phyloP scores from a whole-genome alignment of 2,329 filamentous ascomycete genomes.

The Xylariaceae sp. region DNA sequence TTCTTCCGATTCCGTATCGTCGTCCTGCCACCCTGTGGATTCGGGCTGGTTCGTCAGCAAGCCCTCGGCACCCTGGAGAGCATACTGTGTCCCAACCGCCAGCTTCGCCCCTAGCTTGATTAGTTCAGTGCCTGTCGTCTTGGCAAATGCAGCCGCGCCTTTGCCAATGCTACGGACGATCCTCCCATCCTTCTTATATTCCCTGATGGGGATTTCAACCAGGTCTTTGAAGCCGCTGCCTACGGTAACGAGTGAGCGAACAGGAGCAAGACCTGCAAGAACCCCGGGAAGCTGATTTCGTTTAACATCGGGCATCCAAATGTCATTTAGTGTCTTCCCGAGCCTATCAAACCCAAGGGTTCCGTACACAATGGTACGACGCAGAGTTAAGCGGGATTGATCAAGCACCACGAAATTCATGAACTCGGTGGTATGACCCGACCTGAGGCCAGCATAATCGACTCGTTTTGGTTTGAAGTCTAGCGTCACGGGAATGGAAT shows the following conservation, averaged over 20 bases:
- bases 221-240: conserved; percentile 82
- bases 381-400: conserved; percentile 76
- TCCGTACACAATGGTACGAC: conserved; percentile 89
- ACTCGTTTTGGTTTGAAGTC: conserved; percentile 99
- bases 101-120: conserved; percentile 91
- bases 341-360: conserved; percentile 86
- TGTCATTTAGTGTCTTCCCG: conserved; percentile 85
- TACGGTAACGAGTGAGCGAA: conserved; percentile 88
- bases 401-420: conserved; percentile 98
- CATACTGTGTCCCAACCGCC: conserved; percentile 90
- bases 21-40: conserved; percentile 50
- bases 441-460: conserved; percentile 87
- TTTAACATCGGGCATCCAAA: conserved; percentile 94
- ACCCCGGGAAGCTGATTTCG: conserved; percentile 84
- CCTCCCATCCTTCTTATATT: conserved; percentile 91
- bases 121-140: conserved; percentile 90
- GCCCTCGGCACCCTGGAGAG: conserved; percentile 82
- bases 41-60: conserved; percentile 55
- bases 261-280: conserved; percentile 80
- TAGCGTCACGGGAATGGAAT: conserved; percentile 72
- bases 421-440: conserved; percentile 92
- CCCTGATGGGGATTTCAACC: conserved; percentile 81
- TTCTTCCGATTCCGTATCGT: conserved; percentile 62
- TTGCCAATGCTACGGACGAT: conserved; percentile 89
- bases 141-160: conserved; percentile 83